These are phyloP conservation scores for Phialocephala sp. DNA, from an alignment of 2,329 filamentous ascomycete species.

Conservation along the genomic window DNA sequence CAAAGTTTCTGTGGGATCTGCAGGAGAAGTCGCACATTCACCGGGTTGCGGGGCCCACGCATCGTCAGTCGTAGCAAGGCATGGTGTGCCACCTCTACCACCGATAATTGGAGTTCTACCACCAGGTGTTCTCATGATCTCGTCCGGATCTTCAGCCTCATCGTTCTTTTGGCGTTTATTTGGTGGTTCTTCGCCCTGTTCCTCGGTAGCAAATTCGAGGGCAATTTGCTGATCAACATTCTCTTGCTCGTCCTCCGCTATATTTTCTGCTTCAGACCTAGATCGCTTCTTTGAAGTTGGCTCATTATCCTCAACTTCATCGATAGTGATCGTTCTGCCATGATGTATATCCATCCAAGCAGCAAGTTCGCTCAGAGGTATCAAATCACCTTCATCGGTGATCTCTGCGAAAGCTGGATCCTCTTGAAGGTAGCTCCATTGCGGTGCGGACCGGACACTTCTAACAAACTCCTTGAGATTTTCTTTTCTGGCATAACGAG, in stretches of 20 bases:
- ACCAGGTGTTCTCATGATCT: conserved; percentile 18
- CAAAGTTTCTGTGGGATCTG: conserved; percentile 40
- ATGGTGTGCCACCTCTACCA: conserved; percentile 34
- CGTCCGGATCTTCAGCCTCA: conserved; percentile 7
- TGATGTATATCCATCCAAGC: conserved; percentile 36
- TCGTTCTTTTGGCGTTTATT: conserved; percentile 39
- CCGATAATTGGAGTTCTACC: conserved; percentile 22
- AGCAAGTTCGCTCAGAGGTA: conserved; percentile 37
- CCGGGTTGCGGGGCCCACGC: conserved; percentile 42
- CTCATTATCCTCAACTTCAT: conserved; percentile 8
- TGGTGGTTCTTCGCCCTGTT: conserved; percentile 22
- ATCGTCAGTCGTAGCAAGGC: conserved; percentile 34
- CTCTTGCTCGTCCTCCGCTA: conserved; percentile 20
- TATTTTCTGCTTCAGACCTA: conserved; percentile 25
- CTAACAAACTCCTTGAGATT: conserved; percentile 51
- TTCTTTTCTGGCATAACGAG: conserved; percentile 51
- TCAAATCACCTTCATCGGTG: conserved; percentile 29
- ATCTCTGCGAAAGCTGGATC: conserved; percentile 52
- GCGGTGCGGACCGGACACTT: conserved; percentile 48
- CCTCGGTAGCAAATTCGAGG: conserved; percentile 19
- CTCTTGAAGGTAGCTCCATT: conserved; percentile 49
- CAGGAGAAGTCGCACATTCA: conserved; percentile 34
- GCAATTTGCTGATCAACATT: conserved; percentile 28
- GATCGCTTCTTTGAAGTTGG: conserved; percentile 35
- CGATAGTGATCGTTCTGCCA: conserved; percentile 11